phyloP scores from a whole-genome alignment of 2,329 filamentous ascomycete genomes.

The Biscogniauxia sp. region DNA sequence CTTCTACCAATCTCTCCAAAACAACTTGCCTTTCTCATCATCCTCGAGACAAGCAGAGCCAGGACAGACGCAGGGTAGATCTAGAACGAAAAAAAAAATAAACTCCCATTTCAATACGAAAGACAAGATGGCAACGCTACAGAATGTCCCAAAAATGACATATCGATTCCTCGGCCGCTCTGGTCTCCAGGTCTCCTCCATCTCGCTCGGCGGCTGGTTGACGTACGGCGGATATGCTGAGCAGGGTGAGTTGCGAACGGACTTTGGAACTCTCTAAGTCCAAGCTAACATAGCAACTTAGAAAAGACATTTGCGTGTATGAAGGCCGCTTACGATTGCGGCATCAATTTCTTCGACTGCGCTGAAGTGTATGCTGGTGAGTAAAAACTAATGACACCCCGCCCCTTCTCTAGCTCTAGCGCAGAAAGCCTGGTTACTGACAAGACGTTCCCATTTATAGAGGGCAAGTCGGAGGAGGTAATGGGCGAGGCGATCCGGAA shows the following conservation, averaged over 20 bases:
- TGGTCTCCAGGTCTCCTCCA: slow-evolving; percentile 71
- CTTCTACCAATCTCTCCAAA: neutral
- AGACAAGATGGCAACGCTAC: slow-evolving; percentile 14
- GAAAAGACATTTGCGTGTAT: slow-evolving; percentile 60
- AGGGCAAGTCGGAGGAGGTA: slow-evolving; percentile 60
- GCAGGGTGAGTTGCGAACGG: slow-evolving; percentile 48
- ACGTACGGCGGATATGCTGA: slow-evolving; percentile 74
- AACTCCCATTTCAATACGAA: neutral
- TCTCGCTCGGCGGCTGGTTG: slow-evolving; percentile 70
- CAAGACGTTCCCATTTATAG: slow-evolving; percentile 28
- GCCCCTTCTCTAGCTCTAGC: neutral
- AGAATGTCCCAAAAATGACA: slow-evolving; percentile 53
- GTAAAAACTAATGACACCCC: neutral
- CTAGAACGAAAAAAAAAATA: neutral
- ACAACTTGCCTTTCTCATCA: neutral
- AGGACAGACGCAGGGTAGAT: neutral
- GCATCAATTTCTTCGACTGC: slow-evolving; percentile 63
- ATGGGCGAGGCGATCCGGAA: slow-evolving; percentile 61
- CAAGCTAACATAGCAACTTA: slow-evolving; percentile 19
- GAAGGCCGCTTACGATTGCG: slow-evolving; percentile 59
- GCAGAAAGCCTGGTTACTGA: neutral
- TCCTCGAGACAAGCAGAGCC: neutral
- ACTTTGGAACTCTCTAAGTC: neutral
- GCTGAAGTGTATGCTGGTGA: slow-evolving; percentile 43
- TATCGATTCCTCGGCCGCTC: slow-evolving; percentile 71